Conservation (phyloP, 2,329 filamentous ascomycete species). For the Niveomyces coronatus region DNA sequence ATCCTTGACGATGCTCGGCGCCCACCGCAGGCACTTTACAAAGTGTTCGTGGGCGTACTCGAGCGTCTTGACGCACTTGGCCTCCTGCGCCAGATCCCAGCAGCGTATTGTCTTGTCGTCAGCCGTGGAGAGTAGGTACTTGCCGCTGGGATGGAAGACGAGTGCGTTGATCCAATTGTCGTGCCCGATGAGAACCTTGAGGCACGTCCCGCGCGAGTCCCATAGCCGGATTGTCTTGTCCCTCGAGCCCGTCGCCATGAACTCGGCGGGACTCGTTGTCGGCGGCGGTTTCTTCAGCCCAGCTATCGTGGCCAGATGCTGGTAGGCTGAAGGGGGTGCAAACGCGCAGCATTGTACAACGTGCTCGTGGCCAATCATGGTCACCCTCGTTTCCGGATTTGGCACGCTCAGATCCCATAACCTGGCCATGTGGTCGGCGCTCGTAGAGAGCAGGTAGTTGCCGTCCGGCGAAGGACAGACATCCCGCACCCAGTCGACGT, state of each 20-base stretch:
- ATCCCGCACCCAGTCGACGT: slow-evolving; percentile 85
- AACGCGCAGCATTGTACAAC: slow-evolving; percentile 77
- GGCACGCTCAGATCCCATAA: slow-evolving; percentile 70
- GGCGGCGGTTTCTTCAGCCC: slow-evolving; percentile 76
- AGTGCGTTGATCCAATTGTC: slow-evolving; percentile 89
- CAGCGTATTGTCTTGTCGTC: slow-evolving; percentile 90
- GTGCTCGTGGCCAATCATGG: slow-evolving; percentile 79
- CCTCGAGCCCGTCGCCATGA: slow-evolving; percentile 76
- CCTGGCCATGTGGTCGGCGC: slow-evolving; percentile 70
- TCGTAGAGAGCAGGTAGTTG: slow-evolving; percentile 70
- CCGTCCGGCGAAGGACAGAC: slow-evolving; percentile 76
- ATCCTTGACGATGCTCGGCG: slow-evolving; percentile 62
- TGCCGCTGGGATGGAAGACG: slow-evolving; percentile 84
- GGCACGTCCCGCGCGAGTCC: slow-evolving; percentile 73
- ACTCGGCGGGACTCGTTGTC: slow-evolving; percentile 67
- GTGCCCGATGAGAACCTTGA: slow-evolving; percentile 78
- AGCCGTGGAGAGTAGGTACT: slow-evolving; percentile 74
- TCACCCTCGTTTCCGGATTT: slow-evolving; percentile 61
- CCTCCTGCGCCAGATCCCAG: slow-evolving; percentile 88
- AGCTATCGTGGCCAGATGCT: slow-evolving; percentile 65
- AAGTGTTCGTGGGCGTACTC: slow-evolving; percentile 74
- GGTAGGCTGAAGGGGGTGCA: slow-evolving; percentile 69
- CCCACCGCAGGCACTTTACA: slow-evolving; percentile 80
- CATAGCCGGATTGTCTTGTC: slow-evolving; percentile 89
- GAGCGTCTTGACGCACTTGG: slow-evolving; percentile 77